Conservation (phyloP, 1,284 basidiomycete genomes). For the Heliocybe sulcata region DNA sequence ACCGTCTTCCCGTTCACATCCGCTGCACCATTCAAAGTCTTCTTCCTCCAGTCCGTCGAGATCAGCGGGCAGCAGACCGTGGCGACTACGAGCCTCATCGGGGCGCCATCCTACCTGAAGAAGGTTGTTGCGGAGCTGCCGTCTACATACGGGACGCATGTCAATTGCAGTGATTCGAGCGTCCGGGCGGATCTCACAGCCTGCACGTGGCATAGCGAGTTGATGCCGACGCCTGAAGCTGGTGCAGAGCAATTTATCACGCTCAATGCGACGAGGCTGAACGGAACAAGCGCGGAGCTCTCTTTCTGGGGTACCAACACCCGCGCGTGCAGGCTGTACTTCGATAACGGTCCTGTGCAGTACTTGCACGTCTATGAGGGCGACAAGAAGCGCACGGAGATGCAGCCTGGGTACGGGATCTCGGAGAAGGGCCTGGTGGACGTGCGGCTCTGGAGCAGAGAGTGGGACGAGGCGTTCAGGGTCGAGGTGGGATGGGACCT, state of each 20-base stretch:
- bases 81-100: conserved; percentile 36
- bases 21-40: conserved; percentile 56
- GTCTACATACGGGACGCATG: conserved; percentile 31
- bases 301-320: conserved; percentile 50
- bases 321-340: conserved; percentile 54
- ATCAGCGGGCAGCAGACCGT: conserved; percentile 12
- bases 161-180: conserved; percentile 13
- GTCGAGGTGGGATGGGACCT: conserved; percentile 42
- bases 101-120: conserved; percentile 36
- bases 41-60: conserved; percentile 52
- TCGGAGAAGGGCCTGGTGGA: conserved; percentile 32
- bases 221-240: conserved; percentile 15
- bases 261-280: conserved; percentile 25
- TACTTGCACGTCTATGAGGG: conserved; percentile 27
- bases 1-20: conserved; percentile 56
- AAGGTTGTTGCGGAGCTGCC: conserved; percentile 41
- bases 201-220: conserved; percentile 30
- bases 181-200: conserved; percentile 16
- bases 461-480: conserved; percentile 54
- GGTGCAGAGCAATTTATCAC: conserved; percentile 18
- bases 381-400: conserved; percentile 22
- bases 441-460: conserved; percentile 59
- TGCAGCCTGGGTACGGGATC: conserved; percentile 39
- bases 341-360: conserved; percentile 40
- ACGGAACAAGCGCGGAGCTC: conserved; percentile 34